phyloP scores from a whole-genome alignment of 1,284 basidiomycete species.

The Coriolopsis trogii region DNA sequence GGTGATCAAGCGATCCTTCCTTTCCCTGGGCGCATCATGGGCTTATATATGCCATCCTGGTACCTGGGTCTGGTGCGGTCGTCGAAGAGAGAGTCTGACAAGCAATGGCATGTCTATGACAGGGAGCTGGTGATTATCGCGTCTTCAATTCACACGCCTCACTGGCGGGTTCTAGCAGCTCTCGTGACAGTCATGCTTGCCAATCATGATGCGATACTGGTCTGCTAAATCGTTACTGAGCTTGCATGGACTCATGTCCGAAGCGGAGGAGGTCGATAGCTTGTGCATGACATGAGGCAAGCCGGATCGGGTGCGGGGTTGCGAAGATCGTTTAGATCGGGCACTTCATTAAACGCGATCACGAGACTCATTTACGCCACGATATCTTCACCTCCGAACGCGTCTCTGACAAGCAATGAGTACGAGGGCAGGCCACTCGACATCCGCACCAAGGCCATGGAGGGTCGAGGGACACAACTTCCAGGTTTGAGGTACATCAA shows the following conservation, averaged over 20 bases:
- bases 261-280: too few species aligned
- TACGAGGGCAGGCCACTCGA: background rate
- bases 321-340: conserved; percentile 9
- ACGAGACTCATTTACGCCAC: conserved; percentile 12
- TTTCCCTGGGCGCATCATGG: background rate
- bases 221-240: background rate
- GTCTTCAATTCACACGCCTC: conserved; percentile 50
- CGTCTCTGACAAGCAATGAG: background rate
- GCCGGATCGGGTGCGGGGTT: background rate
- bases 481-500: background rate
- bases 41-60: conserved; percentile 21
- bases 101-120: background rate
- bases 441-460: background rate
- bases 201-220: background rate
- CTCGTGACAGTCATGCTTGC: background rate
- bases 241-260: too few species aligned
- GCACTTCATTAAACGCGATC: conserved; percentile 7
- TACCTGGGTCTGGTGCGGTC: background rate
- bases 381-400: conserved; percentile 1
- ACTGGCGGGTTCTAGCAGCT: background rate
- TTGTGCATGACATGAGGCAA: background rate
- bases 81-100: conserved; percentile 8
- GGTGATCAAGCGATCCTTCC: conserved; percentile 9
- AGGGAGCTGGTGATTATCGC: conserved; percentile 38
- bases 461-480: background rate